phyloP scores from a whole-genome alignment of 768 basidiomycete genomes.

The Cyclocybe aegerita region DNA sequence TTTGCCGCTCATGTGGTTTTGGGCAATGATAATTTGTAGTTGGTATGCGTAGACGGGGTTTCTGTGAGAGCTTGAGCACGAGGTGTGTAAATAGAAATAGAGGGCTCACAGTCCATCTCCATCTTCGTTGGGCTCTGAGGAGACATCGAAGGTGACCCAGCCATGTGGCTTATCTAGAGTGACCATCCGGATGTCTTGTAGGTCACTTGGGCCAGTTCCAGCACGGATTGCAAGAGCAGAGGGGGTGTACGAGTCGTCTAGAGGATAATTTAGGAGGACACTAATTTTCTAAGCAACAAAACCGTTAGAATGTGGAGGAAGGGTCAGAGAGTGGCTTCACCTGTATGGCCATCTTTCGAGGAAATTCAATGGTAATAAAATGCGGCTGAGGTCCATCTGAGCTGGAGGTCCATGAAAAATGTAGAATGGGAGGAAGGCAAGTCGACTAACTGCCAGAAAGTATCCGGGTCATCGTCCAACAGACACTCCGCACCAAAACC shows the following conservation, averaged over 20 bases:
- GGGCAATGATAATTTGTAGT: conserved; percentile 84
- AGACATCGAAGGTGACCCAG: conserved; percentile 88
- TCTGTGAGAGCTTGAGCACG: conserved; percentile 36
- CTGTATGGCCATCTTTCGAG: conserved; percentile 85
- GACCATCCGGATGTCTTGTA: conserved; percentile 87
- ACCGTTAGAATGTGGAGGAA: no score
- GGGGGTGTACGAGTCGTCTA: conserved; percentile 97
- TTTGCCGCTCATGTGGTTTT: conserved; percentile 98
- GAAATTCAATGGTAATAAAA: conserved; percentile 92
- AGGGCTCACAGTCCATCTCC: conserved; percentile 72
- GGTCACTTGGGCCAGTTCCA: conserved; percentile 86
- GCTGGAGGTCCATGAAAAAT: conserved; percentile 32
- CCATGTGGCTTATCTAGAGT: conserved; percentile 91
- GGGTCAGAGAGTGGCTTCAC: conserved; percentile 36
- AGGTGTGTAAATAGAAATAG: not conserved
- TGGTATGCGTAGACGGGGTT: conserved; percentile 89
- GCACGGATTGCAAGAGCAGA: conserved; percentile 88
- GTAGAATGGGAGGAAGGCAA: not conserved
- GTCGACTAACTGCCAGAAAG: conserved; percentile 92
- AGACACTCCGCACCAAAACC: conserved; percentile 95
- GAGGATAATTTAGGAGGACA: conserved; percentile 74
- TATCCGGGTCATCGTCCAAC: conserved; percentile 83
- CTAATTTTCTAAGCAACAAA: conserved; percentile 74
- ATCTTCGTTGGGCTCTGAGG: conserved; percentile 76
- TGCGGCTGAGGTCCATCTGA: conserved; percentile 97